Conservation (phyloP, 768 basidiomycete species). For the Suillus variegatus region DNA sequence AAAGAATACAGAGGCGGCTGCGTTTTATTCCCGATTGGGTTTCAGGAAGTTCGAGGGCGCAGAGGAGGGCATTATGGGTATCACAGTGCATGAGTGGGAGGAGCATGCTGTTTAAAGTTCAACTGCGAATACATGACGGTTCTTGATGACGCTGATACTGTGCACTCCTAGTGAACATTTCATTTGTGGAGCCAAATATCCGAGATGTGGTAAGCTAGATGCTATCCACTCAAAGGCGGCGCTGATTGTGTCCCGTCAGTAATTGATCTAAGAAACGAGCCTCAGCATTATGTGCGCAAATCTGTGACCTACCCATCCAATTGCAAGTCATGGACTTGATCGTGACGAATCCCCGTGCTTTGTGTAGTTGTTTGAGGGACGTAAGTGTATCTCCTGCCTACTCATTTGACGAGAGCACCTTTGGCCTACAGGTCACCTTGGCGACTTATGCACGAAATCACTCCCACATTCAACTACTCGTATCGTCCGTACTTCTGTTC, state of each 20-base stretch:
- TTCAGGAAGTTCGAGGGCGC: constrained; percentile 59
- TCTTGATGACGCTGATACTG: neutral
- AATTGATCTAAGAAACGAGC: neutral
- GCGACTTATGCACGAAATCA: neutral
- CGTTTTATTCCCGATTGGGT: constrained; percentile 64
- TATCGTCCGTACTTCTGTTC: neutral
- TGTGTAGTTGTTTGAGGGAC: neutral
- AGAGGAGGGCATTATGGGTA: constrained; percentile 51
- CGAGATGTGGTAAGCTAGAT: neutral
- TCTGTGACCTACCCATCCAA: neutral
- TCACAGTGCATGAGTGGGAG: constrained; percentile 47
- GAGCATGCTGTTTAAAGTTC: neutral
- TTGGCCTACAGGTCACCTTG: neutral
- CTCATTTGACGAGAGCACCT: neutral
- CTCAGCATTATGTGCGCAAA: neutral
- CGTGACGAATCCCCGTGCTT: neutral
- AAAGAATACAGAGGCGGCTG: constrained; percentile 57
- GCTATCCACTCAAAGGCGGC: neutral
- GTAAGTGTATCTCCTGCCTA: neutral
- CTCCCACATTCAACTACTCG: neutral
- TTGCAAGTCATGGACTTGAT: neutral
- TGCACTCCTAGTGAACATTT: neutral
- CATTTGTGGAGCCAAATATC: neutral
- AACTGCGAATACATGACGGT: neutral
- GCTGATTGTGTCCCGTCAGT: neutral